Evolutionary conservation across 2,329 filamentous ascomycete species (phyloP).

Genomic region (Pyricularia pennisetigena): DNA sequence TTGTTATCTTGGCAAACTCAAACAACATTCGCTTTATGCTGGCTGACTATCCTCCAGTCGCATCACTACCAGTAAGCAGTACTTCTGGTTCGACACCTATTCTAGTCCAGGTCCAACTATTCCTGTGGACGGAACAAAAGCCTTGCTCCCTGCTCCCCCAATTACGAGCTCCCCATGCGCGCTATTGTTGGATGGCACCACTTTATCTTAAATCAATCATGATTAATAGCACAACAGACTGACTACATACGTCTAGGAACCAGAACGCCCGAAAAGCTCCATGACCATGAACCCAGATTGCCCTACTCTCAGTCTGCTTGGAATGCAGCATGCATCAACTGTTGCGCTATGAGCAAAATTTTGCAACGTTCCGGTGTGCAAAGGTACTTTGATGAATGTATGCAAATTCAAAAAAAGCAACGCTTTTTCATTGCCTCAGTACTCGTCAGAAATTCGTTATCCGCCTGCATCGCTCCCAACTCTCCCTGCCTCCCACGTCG

Average conservation of each 20-base stretch:
- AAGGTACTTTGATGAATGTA: background rate
- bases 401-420: background rate
- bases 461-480: background rate
- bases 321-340: background rate
- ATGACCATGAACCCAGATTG: background rate
- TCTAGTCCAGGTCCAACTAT: background rate
- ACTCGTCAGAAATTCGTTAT: background rate
- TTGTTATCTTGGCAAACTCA: background rate
- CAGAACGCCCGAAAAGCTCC: background rate
- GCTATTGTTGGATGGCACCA: background rate
- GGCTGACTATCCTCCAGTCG: background rate
- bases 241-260: background rate
- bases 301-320: background rate
- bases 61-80: background rate
- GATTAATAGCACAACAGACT: background rate
- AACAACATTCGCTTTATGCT: background rate
- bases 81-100: no score
- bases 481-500: background rate
- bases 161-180: background rate
- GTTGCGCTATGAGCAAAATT: background rate
- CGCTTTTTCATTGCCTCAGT: background rate
- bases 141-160: background rate
- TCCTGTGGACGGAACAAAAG: background rate
- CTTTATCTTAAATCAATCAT: background rate
- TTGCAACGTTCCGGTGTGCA: background rate